phyloP scores from a whole-genome alignment of 164 flowering plant genomes.

The Dillenia suffruticosa region DNA sequence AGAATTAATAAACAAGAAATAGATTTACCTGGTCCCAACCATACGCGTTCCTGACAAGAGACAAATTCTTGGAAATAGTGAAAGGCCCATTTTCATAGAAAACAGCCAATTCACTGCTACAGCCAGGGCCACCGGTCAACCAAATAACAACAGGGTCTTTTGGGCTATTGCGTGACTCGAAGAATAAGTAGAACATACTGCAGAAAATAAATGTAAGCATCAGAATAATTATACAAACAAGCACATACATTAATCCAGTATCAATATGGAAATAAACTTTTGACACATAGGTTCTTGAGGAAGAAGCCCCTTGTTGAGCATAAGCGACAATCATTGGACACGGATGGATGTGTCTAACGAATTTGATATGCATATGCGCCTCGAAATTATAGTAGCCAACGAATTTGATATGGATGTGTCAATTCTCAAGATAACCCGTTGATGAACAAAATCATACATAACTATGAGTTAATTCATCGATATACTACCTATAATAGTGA shows the following conservation, averaged over 20 bases:
- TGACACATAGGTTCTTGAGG: neutral
- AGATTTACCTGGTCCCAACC: slow-evolving; percentile 43
- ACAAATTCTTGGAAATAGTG: slow-evolving; percentile 22
- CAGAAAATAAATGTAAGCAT: slow-evolving; percentile 3
- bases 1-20: neutral
- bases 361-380: too few species aligned
- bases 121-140: slow-evolving; percentile 53
- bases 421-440: too few species aligned
- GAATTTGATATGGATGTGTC: too few species aligned
- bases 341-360: too few species aligned
- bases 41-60: slow-evolving; percentile 36
- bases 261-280: neutral
- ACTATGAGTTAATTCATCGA: too few species aligned
- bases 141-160: slow-evolving; percentile 42
- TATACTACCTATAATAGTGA: too few species aligned
- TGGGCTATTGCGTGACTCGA: slow-evolving; percentile 31
- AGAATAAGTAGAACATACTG: slow-evolving; percentile 46
- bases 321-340: too few species aligned
- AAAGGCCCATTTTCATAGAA: slow-evolving; percentile 51
- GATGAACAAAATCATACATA: too few species aligned
- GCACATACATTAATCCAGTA: neutral
- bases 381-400: too few species aligned
- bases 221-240: neutral
- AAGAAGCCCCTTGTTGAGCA: too few species aligned
- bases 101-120: slow-evolving; percentile 41